Conservation (phyloP, 805 yeast species). For the Huiozyma sinensis region DNA sequence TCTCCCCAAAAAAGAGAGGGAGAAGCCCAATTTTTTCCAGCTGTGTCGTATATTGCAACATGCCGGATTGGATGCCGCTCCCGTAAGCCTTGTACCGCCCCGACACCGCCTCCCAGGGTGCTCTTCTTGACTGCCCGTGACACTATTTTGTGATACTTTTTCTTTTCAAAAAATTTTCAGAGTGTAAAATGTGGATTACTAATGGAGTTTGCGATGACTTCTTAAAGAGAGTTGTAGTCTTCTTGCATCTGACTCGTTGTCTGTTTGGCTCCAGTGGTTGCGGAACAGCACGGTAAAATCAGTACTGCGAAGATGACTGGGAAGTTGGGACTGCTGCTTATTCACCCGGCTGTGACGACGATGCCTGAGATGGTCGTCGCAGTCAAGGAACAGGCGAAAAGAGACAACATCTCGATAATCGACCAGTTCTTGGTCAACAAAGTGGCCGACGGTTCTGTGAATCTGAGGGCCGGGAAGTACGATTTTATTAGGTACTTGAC, state of each 20-base stretch:
- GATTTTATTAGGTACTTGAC: constrained; percentile 44
- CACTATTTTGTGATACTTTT: no score
- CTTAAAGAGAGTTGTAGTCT: background rate
- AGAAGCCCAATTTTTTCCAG: no score
- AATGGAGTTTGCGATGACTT: background rate
- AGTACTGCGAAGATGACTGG: background rate
- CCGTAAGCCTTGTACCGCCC: no score
- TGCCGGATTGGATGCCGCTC: no score
- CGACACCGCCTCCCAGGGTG: no score
- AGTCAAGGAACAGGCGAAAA: constrained; percentile 28
- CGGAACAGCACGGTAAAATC: background rate
- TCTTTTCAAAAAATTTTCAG: no score
- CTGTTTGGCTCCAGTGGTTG: background rate
- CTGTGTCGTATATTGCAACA: no score
- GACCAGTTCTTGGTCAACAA: constrained; percentile 50
- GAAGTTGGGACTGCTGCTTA: constrained; percentile 32
- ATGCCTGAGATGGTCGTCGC: constrained; percentile 37
- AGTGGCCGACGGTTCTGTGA: constrained; percentile 39
- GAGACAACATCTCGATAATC: constrained; percentile 19
- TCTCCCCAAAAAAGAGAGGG: no score
- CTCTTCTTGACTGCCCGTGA: no score
- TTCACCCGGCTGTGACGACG: constrained; percentile 60
- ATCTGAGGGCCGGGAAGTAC: constrained; percentile 29
- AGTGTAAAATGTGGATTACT: no score
- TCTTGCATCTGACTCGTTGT: background rate